phyloP scores from a whole-genome alignment of 129 eudicot genomes.

The Arctium lappa region DNA sequence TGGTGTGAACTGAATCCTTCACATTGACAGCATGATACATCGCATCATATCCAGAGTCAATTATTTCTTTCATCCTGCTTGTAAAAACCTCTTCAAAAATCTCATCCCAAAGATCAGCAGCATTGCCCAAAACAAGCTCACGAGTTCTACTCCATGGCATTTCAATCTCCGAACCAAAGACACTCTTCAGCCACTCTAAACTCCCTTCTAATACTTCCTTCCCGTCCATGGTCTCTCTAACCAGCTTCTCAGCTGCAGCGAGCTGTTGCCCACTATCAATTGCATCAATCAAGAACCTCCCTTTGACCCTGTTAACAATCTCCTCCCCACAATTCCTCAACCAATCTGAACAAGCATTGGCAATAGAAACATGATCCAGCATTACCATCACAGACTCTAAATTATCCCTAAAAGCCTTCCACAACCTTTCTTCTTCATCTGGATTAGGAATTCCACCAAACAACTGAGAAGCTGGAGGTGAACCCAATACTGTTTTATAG shows the following conservation, averaged over 20 bases:
- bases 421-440: constrained; percentile 83
- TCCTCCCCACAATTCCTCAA: constrained; percentile 85
- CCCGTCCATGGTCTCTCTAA: constrained; percentile 87
- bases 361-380: constrained; percentile 59
- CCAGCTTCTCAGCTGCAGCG: constrained; percentile 73
- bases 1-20: constrained; percentile 49
- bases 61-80: constrained; percentile 73
- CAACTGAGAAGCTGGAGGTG: constrained; percentile 79
- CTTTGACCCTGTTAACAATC: constrained; percentile 62
- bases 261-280: constrained; percentile 72
- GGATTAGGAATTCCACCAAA: constrained; percentile 94
- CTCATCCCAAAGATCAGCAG: constrained; percentile 91
- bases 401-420: constrained; percentile 70
- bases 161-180: constrained; percentile 92
- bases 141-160: constrained; percentile 91
- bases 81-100: constrained; percentile 82
- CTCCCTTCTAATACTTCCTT: constrained; percentile 87
- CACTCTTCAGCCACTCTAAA: constrained; percentile 90
- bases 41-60: constrained; percentile 55
- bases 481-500: constrained; percentile 61
- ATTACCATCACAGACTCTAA: constrained; percentile 67
- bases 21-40: constrained; percentile 51
- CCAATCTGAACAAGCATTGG: constrained; percentile 72
- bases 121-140: constrained; percentile 89
- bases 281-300: constrained; percentile 70